phyloP scores from a whole-genome alignment of 192 early-diverging fungal genomes.

The Mortierella antarctica region DNA sequence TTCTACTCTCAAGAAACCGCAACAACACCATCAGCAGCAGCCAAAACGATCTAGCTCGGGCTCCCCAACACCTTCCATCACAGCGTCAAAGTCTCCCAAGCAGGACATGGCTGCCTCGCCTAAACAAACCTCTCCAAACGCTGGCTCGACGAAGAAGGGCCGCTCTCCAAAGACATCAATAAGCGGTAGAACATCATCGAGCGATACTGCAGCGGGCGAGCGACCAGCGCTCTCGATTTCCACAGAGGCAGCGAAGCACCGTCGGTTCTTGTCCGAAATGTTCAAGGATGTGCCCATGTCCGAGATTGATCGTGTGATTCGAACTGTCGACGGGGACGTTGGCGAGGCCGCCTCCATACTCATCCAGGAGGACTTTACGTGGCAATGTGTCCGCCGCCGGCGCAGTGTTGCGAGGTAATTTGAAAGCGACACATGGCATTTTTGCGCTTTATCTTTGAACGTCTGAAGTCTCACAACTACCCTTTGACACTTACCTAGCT shows the following conservation, averaged over 20 bases:
- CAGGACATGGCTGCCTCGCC: not conserved
- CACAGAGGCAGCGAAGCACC: slow-evolving; percentile 1
- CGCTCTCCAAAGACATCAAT: not conserved
- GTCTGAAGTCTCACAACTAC: not conserved
- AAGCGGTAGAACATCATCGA: not conserved
- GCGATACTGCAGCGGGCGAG: not conserved
- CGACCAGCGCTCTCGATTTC: not conserved
- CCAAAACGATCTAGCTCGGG: slow-evolving; percentile 8
- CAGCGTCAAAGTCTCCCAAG: not conserved
- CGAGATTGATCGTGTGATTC: slow-evolving; percentile 25
- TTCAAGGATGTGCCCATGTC: slow-evolving; percentile 20
- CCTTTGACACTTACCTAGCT: no score
- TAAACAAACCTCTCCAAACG: no score
- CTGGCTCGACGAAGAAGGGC: not conserved
- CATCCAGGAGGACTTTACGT: slow-evolving; percentile 20
- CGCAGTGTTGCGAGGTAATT: slow-evolving; percentile 6
- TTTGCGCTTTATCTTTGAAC: not conserved
- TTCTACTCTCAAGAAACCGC: not conserved
- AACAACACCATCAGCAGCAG: not conserved
- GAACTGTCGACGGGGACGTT: slow-evolving; percentile 11
- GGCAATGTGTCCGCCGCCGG: slow-evolving; percentile 15
- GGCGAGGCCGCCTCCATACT: slow-evolving; percentile 8
- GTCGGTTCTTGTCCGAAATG: slow-evolving; percentile 11
- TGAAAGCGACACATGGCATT: not conserved
- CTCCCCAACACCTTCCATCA: not conserved